Conservation (phyloP, 1,139 yeast genomes). For the Yamadazyma diospyri region DNA sequence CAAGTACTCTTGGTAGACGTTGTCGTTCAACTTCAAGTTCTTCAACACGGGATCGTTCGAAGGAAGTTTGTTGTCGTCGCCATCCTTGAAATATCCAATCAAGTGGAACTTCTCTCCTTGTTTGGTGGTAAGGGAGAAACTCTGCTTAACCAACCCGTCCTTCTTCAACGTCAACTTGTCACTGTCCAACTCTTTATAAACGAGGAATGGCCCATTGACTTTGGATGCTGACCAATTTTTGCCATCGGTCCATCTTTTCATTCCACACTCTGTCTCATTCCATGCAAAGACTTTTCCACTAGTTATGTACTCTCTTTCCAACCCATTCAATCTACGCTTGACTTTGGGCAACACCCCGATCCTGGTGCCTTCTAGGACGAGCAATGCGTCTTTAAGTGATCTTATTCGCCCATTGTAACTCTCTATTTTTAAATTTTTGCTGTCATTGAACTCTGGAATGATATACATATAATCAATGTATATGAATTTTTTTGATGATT, state of each 20-base stretch:
- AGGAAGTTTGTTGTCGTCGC: slow-evolving; percentile 12
- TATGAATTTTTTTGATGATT: slow-evolving; percentile 8
- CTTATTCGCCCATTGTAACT: slow-evolving; percentile 60
- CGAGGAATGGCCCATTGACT: slow-evolving; percentile 61
- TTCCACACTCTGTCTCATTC: slow-evolving; percentile 69
- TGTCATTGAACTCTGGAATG: slow-evolving; percentile 15
- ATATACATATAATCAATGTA: slow-evolving; percentile 17
- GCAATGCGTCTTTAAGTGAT: slow-evolving; percentile 59
- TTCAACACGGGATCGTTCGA: slow-evolving; percentile 19
- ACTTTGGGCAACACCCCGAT: slow-evolving; percentile 54
- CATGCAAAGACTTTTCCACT: slow-evolving; percentile 67
- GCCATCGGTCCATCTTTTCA: slow-evolving; percentile 79
- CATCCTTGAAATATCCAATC: slow-evolving; percentile 44
- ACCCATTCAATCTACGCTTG: slow-evolving; percentile 55
- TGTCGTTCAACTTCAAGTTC: slow-evolving; percentile 17
- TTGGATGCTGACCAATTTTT: slow-evolving; percentile 69
- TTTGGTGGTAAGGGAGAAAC: slow-evolving; percentile 50
- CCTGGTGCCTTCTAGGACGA: slow-evolving; percentile 63
- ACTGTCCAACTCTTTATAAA: slow-evolving; percentile 58
- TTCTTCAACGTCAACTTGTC: slow-evolving; percentile 24
- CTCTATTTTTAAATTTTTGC: slow-evolving; percentile 33
- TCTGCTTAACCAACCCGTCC: slow-evolving; percentile 56
- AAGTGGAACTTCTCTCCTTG: slow-evolving; percentile 52
- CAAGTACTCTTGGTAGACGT: slow-evolving; percentile 21
- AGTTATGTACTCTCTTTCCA: slow-evolving; percentile 50